Base-by-base conservation (phyloP, 2,329 filamentous ascomycete genomes). In the Rutstroemia sp. region DNA sequence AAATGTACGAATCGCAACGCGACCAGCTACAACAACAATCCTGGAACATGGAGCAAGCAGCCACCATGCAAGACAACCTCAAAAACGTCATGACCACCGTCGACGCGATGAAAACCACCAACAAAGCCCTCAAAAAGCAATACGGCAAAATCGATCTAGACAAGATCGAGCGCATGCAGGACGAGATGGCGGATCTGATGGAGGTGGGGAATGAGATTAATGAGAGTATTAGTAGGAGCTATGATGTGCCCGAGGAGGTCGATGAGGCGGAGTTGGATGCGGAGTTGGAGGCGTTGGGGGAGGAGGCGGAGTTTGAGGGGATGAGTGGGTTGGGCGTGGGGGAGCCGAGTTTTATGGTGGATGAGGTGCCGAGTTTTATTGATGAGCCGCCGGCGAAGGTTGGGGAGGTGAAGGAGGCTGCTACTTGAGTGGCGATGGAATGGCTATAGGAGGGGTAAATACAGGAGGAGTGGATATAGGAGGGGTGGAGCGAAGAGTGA, bases 41-140 rank as follows among this genome's bases (percentile, higher is more conserved):
- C 21, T 97, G 92, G 92, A 97, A 97, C 75, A 96, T 99, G 92
- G 92, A 97, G 75, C 92, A 96, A 74, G 92, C 92, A 3, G 88
- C 88, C 70, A 95, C 92, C 81, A 96, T 97, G 92, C 91, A 95
- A 76, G 92, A 97, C 75, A 97, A 97, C 70, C 81, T 99, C 53
- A 94, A 95, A 73, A 97, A 97, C 73, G 92, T 94, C 61, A 96
- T 96, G 92, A 95, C 91, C 17, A 96, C 94, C 27, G 92, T 97
- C 46, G 92, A 97, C 71, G 92, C 92, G 10, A 92, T 99, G 83
- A 95, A 96, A 81, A 91, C 88, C 1, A 96, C 92, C 23, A 96
- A 94, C 67, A 96, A 96, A 76, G 87, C 90, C 67, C 80, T 99
- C 61, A 85, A 85, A 69, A 88, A 89, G 72, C 92, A 97, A 77